Conservation (phyloP, 768 basidiomycete species). For the Dictyophora rubrovolvata region DNA sequence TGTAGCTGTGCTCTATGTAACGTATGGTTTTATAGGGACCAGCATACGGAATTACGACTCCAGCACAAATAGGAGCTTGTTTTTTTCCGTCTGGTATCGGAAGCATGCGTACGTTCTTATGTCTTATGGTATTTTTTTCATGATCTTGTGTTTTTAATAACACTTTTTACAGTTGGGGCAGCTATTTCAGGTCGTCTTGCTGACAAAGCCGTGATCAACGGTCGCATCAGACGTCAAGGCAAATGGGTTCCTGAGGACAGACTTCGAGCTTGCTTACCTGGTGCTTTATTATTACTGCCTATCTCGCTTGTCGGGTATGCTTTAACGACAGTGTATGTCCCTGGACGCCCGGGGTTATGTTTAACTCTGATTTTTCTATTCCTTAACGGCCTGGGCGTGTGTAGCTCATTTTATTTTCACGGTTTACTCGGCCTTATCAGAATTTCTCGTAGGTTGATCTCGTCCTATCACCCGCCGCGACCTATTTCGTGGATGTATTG, state of each 20-base stretch:
- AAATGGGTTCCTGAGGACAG: conserved; percentile 62
- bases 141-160: neutral
- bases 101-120: neutral
- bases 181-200: conserved; percentile 49
- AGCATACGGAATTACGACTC: neutral
- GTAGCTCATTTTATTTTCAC: conserved; percentile 12
- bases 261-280: conserved; percentile 40
- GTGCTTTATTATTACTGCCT: conserved; percentile 40
- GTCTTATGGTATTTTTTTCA: conserved; percentile 1
- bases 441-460: conserved; percentile 37
- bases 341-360: conserved; percentile 37
- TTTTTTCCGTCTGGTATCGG: neutral
- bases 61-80: neutral
- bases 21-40: neutral
- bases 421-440: neutral
- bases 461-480: conserved; percentile 42
- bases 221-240: conserved; percentile 40
- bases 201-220: conserved; percentile 40
- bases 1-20: neutral
- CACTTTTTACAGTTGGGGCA: conserved; percentile 38
- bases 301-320: conserved; percentile 40
- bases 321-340: conserved; percentile 39
- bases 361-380: conserved; percentile 48
- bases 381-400: conserved; percentile 53
- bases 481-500: conserved; percentile 53